Conservation (phyloP, 1,139 yeast species). For the Pichia sp. region DNA sequence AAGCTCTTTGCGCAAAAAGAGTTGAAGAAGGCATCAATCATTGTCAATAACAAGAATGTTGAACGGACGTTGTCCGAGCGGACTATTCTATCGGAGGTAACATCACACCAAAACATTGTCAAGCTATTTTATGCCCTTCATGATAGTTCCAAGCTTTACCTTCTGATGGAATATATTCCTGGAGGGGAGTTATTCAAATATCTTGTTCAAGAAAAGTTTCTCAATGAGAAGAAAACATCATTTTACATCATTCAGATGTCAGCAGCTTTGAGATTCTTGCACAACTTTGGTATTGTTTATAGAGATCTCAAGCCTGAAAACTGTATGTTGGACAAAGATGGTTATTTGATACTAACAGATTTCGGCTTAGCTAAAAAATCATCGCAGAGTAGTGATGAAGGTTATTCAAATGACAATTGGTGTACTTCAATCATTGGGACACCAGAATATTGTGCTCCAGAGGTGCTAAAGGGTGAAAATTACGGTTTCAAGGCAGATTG, state of each 20-base stretch:
- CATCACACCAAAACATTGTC: constrained; percentile 81
- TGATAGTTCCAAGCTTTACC: constrained; percentile 72
- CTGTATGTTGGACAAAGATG: constrained; percentile 73
- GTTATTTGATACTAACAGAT: constrained; percentile 83
- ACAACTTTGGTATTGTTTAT: constrained; percentile 78
- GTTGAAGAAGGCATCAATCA: constrained; percentile 70
- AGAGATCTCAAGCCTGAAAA: constrained; percentile 93
- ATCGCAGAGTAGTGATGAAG: constrained; percentile 37
- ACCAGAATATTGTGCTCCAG: constrained; percentile 97
- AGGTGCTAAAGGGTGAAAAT: constrained; percentile 76
- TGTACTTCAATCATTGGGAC: constrained; percentile 85
- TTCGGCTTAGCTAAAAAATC: constrained; percentile 75
- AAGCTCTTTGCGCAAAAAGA: constrained; percentile 85
- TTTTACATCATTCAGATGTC: constrained; percentile 85
- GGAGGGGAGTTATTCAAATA: constrained; percentile 94
- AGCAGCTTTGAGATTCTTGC: constrained; percentile 76
- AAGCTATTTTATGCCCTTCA: constrained; percentile 86
- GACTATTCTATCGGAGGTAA: constrained; percentile 58
- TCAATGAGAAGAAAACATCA: constrained; percentile 72
- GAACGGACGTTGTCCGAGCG: constrained; percentile 71
- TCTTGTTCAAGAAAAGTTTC: constrained; percentile 45
- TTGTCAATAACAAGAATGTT: constrained; percentile 44
- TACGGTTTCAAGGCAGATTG: constrained; percentile 89
- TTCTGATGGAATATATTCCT: constrained; percentile 79
- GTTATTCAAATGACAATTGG: constrained; percentile 22